A percentile compares a stretch with the other conserved stretches of the same genome.
These are phyloP conservation scores for Rhinocladiella mackenziei DNA, from an alignment of 2,329 filamentous ascomycete species.

Conservation along the genomic window DNA sequence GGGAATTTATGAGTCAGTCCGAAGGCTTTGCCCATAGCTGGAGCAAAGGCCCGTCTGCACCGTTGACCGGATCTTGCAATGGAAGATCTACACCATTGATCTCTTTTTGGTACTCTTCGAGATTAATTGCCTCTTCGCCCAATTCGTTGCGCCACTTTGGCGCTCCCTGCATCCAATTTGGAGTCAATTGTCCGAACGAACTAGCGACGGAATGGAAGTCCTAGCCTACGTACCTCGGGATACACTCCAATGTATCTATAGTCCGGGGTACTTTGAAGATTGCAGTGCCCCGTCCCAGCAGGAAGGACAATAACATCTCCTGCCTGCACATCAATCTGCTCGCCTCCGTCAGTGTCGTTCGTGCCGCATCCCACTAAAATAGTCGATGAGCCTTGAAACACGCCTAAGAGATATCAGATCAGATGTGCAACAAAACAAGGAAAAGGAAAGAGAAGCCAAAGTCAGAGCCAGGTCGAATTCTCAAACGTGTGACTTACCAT, in stretches of 20 bases:
- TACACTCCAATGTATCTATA: slow-evolving; percentile 38
- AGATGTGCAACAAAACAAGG: slow-evolving; percentile 26
- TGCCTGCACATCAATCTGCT: slow-evolving; percentile 26
- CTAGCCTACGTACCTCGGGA: slow-evolving; percentile 37
- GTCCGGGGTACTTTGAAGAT: slow-evolving; percentile 30
- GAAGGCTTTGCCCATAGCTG: slow-evolving; percentile 22
- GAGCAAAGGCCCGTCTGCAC: slow-evolving; percentile 24
- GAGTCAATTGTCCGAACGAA: too few species aligned
- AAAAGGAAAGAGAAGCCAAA: neutral
- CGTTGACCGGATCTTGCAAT: slow-evolving; percentile 28
- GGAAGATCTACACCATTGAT: slow-evolving; percentile 25
- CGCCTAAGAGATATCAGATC: slow-evolving; percentile 24
- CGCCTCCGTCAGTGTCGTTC: slow-evolving; percentile 22
- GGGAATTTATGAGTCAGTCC: slow-evolving; percentile 3
- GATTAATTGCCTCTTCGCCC: slow-evolving; percentile 26
- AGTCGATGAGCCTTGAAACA: slow-evolving; percentile 17
- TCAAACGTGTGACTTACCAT: slow-evolving; percentile 32
- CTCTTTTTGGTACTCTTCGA: slow-evolving; percentile 16
- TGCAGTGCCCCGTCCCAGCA: slow-evolving; percentile 36
- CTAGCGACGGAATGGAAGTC: too few species aligned
- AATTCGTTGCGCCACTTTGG: slow-evolving; percentile 29
- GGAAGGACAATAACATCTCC: slow-evolving; percentile 39
- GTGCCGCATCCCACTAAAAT: slow-evolving; percentile 33
- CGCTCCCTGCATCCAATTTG: slow-evolving; percentile 18
- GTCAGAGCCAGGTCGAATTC: neutral